Conservation (phyloP, 805 yeast genomes). For the Ascoidea rubescens region DNA sequence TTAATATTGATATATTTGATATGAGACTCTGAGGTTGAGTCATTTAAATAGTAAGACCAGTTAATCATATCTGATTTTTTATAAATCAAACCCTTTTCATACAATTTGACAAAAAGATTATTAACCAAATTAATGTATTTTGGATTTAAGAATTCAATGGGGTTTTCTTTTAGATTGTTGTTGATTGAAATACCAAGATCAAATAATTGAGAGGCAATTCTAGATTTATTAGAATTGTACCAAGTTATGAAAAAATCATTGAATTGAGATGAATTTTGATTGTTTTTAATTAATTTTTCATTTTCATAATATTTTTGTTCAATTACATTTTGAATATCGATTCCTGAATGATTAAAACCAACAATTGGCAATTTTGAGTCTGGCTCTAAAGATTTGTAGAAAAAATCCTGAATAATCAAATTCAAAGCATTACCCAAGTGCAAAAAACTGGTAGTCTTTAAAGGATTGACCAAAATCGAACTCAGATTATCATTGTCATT, state of each 20-base stretch:
- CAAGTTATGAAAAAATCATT: conserved; percentile 91
- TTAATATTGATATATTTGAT: conserved; percentile 85
- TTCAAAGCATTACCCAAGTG: conserved; percentile 98
- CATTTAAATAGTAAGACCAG: conserved; percentile 91
- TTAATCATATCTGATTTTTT: conserved; percentile 87
- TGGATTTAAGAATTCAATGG: conserved; percentile 46
- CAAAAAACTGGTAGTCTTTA: conserved; percentile 96
- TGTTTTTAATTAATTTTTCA: conserved; percentile 31
- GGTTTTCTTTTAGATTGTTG: conserved; percentile 66
- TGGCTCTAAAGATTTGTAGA: conserved; percentile 94
- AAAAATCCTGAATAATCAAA: conserved; percentile 84
- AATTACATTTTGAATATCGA: conserved; percentile 95
- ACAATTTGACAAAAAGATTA: conserved; percentile 54
- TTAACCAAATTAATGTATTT: no score
- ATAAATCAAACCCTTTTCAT: conserved; percentile 91
- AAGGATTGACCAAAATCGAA: conserved; percentile 96
- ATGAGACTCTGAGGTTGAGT: conserved; percentile 92
- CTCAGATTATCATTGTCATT: conserved; percentile 71
- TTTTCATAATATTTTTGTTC: conserved; percentile 96
- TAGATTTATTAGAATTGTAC: conserved; percentile 86
- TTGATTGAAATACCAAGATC: conserved; percentile 88
- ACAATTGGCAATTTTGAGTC: conserved; percentile 87
- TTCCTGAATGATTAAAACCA: conserved; percentile 99
- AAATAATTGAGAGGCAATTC: conserved; percentile 74
- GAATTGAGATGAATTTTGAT: conserved; percentile 22